Conservation (phyloP, 352 stramenopile genomes). For the Phytophthora pistaciae region DNA sequence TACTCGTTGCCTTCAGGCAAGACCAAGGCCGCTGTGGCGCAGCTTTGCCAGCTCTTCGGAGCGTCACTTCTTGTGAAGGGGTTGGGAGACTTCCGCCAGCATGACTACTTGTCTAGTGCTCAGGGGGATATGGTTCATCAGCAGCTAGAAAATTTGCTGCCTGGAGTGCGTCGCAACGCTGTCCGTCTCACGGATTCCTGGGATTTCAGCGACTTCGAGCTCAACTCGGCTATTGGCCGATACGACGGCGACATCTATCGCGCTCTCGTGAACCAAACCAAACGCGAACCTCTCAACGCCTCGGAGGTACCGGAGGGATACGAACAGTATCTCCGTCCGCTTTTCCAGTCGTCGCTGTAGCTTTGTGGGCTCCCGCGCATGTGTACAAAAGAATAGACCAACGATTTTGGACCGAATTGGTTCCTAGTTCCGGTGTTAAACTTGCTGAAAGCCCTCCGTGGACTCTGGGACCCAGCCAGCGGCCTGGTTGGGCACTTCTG, state of each 20-base stretch:
- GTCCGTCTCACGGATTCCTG: slow-evolving; percentile 51
- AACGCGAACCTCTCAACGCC: slow-evolving; percentile 55
- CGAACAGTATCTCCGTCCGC: slow-evolving; percentile 43
- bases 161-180: slow-evolving; percentile 48
- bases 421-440: background rate
- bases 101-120: slow-evolving; percentile 51
- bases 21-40: slow-evolving; percentile 41
- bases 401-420: background rate
- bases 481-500: slow-evolving; percentile 30
- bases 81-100: slow-evolving; percentile 57
- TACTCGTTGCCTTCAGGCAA: slow-evolving; percentile 37
- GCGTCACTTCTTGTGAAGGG: slow-evolving; percentile 47
- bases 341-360: slow-evolving; percentile 39
- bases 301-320: slow-evolving; percentile 52
- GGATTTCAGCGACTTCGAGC: slow-evolving; percentile 68
- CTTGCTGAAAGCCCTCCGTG: slow-evolving; percentile 22
- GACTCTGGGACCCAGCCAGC: slow-evolving; percentile 33
- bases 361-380: background rate
- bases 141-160: slow-evolving; percentile 43
- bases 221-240: slow-evolving; percentile 62
- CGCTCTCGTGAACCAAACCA: slow-evolving; percentile 47
- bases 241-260: slow-evolving; percentile 71
- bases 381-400: background rate
- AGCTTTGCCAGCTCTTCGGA: slow-evolving; percentile 52
- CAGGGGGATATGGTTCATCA: slow-evolving; percentile 51